phyloP scores from a whole-genome alignment of 2,329 filamentous ascomycete species.

The Aspergillus pseudoviridinutans region DNA sequence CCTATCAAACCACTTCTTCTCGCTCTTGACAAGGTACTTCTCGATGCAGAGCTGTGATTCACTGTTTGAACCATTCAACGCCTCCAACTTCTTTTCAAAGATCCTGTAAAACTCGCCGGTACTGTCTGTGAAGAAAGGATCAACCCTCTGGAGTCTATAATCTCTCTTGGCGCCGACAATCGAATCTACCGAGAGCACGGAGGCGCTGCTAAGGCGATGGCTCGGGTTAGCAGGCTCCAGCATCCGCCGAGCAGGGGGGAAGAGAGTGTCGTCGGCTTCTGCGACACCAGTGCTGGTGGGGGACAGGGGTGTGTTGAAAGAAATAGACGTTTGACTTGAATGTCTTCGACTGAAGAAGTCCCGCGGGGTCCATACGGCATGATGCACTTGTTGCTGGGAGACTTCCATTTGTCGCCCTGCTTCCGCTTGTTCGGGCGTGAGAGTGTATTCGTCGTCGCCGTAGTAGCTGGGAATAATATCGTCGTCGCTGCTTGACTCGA shows the following conservation, averaged over 20 bases:
- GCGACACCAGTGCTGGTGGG: slow-evolving; percentile 26
- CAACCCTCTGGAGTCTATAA: slow-evolving; percentile 62
- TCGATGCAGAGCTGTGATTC: slow-evolving; percentile 60
- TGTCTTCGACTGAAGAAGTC: slow-evolving; percentile 20
- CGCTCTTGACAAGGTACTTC: slow-evolving; percentile 59
- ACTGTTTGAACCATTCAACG: slow-evolving; percentile 55
- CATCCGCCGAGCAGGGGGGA: slow-evolving; percentile 26
- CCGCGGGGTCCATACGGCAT: slow-evolving; percentile 7
- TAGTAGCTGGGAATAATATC: slow-evolving; percentile 35
- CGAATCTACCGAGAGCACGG: slow-evolving; percentile 52
- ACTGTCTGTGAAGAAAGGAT: slow-evolving; percentile 64
- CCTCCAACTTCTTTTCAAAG: slow-evolving; percentile 56
- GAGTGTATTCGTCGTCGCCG: slow-evolving; percentile 38
- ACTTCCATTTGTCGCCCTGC: slow-evolving; percentile 23
- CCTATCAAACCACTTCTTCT: slow-evolving; percentile 63
- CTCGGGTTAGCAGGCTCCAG: slow-evolving; percentile 20
- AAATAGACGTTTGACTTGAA: slow-evolving; percentile 24
- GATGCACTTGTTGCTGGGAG: slow-evolving; percentile 15
- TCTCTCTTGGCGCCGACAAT: slow-evolving; percentile 60
- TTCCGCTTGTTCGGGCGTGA: slow-evolving; percentile 33
- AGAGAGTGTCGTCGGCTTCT: slow-evolving; percentile 30
- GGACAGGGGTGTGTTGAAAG: slow-evolving; percentile 16
- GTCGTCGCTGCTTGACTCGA: slow-evolving; percentile 35
- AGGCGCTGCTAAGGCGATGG: slow-evolving; percentile 39
- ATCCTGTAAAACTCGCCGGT: slow-evolving; percentile 58